A percentile compares a stretch with the other conserved stretches of the same genome.
Evolutionary conservation across 805 yeast genomes (phyloP).

Genomic region (Candida loeiensis): DNA sequence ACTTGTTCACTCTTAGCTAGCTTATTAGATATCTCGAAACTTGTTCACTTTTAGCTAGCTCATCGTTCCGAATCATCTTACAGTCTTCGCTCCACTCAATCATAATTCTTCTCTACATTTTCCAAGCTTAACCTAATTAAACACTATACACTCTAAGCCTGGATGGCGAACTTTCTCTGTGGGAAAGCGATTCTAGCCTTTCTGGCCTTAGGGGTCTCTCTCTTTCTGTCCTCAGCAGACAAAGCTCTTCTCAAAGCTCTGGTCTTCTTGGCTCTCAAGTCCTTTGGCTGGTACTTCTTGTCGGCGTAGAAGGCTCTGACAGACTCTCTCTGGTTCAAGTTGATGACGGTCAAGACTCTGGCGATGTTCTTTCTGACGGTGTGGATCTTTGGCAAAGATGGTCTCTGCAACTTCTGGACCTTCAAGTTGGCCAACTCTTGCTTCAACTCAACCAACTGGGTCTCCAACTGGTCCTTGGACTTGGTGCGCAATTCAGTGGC

Average conservation of each 20-base stretch:
- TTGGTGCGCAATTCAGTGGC: conserved; percentile 95
- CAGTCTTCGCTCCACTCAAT: not conserved
- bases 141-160: conserved; percentile 63
- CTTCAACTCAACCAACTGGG: conserved; percentile 92
- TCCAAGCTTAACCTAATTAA: conserved; percentile 9
- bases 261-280: conserved; percentile 98
- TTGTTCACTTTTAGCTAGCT: too few species aligned
- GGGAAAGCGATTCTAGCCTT: conserved; percentile 96
- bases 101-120: not conserved
- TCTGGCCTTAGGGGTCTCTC: conserved; percentile 81
- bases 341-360: conserved; percentile 94
- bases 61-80: too few species aligned
- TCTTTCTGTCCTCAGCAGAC: conserved; percentile 79
- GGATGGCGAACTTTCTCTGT: conserved; percentile 96
- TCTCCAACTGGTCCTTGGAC: conserved; percentile 94
- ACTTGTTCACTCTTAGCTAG: too few species aligned
- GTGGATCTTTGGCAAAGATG: conserved; percentile 93
- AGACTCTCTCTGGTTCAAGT: conserved; percentile 92
- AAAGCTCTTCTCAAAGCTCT: conserved; percentile 98
- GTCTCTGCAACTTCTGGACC: conserved; percentile 91
- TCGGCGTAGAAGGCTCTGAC: conserved; percentile 94
- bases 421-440: conserved; percentile 93
- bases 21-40: too few species aligned
- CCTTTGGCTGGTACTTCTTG: conserved; percentile 96
- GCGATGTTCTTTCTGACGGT: conserved; percentile 98